Conservation (phyloP, 306 rosid species). For the Quercus berberidifolia region DNA sequence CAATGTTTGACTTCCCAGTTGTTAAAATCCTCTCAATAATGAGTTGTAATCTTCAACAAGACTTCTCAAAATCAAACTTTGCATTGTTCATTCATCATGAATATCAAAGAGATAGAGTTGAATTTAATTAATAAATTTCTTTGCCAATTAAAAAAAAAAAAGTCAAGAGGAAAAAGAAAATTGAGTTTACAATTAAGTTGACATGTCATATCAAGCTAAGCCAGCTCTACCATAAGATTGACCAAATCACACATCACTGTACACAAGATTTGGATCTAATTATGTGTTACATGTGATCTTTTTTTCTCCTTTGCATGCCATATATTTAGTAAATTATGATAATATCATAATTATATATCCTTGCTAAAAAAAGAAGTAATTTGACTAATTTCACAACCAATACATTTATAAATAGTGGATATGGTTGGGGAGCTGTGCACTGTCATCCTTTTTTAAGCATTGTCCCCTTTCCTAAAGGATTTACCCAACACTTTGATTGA, state of each 20-base stretch:
- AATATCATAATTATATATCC: not conserved
- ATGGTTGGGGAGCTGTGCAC: not conserved
- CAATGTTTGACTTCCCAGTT: too few relatives aligned
- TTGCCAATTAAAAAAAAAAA: not conserved
- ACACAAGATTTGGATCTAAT: not conserved
- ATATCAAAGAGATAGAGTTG: too few relatives aligned
- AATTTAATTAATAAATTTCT: too few relatives aligned
- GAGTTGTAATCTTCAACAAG: too few relatives aligned
- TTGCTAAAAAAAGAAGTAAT: not conserved
- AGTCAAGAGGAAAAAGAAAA: not conserved
- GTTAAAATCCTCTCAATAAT: too few relatives aligned
- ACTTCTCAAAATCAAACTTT: too few relatives aligned
- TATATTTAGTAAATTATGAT: not conserved
- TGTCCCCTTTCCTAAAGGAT: conserved; percentile 12
- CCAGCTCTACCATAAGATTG: not conserved
- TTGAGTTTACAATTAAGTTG: not conserved
- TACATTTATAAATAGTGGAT: not conserved
- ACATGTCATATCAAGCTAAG: not conserved
- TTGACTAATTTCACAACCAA: not conserved
- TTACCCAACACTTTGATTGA: not conserved
- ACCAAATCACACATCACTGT: not conserved
- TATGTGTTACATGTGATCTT: not conserved
- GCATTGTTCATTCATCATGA: too few relatives aligned
- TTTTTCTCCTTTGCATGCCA: not conserved
- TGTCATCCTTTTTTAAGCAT: not conserved